A percentile compares a stretch with the other conserved stretches of the same genome.
Conservation (phyloP, 1,139 yeast species). For the Saccharomyces hybrid region DNA sequence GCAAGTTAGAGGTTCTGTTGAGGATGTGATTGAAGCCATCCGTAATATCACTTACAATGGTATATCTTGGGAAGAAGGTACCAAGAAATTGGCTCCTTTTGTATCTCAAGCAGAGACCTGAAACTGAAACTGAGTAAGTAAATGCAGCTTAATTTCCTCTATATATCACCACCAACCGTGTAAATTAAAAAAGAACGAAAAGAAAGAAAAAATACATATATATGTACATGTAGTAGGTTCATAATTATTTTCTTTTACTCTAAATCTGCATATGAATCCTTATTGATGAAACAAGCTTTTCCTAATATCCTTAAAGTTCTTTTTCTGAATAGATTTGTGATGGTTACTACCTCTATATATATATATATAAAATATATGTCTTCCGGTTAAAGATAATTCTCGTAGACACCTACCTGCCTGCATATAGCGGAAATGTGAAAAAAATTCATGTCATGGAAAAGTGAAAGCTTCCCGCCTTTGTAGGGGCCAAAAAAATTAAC, state of each 20-base stretch:
- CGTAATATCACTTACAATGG: constrained; percentile 69
- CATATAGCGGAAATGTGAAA: neutral
- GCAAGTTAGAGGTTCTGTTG: constrained; percentile 90
- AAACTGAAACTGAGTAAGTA: constrained; percentile 8
- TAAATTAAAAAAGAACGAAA: neutral
- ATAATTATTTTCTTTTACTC: neutral
- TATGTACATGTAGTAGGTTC: neutral
- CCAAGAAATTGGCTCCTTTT: constrained; percentile 57
- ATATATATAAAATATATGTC: too few relatives aligned
- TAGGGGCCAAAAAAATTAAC: neutral
- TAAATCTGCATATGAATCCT: neutral
- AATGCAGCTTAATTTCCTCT: neutral
- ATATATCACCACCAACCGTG: neutral
- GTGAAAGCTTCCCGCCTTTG: neutral
- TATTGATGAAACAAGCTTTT: too few relatives aligned
- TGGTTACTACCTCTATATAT: neutral
- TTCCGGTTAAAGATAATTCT: neutral
- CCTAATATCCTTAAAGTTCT: neutral
- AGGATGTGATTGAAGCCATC: constrained; percentile 71
- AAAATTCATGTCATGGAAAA: neutral
- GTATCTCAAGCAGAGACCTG: constrained; percentile 42
- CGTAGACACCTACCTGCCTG: neutral
- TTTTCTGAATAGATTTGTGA: neutral
- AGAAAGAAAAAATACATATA: neutral
- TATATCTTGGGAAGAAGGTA: constrained; percentile 77